Evolutionary conservation across 2,329 filamentous ascomycete genomes (phyloP).

Genomic region (Fusarium tanahbumbuense): DNA sequence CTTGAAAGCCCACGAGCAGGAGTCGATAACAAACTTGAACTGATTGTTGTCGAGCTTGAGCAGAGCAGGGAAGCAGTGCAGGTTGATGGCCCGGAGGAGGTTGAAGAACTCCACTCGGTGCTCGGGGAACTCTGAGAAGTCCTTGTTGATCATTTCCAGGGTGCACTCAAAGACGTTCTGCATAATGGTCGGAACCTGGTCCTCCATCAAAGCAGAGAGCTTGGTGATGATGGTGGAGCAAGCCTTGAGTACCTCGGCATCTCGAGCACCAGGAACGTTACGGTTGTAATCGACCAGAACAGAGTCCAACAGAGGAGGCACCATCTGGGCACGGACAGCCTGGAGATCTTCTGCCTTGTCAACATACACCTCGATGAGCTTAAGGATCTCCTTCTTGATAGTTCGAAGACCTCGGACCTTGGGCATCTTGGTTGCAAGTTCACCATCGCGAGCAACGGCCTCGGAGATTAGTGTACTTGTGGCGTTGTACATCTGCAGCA

Average conservation of each 20-base stretch:
- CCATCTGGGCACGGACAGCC: constrained; percentile 92
- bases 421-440: constrained; percentile 96
- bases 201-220: constrained; percentile 96
- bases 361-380: constrained; percentile 97
- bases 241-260: constrained; percentile 95
- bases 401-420: constrained; percentile 94
- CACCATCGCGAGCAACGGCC: constrained; percentile 85
- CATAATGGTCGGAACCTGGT: constrained; percentile 97
- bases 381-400: constrained; percentile 99
- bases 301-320: constrained; percentile 93
- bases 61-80: constrained; percentile 95
- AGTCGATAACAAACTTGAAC: constrained; percentile 99
- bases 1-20: constrained; percentile 99
- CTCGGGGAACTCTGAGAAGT: constrained; percentile 98
- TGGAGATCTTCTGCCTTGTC: constrained; percentile 97
- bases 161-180: constrained; percentile 99
- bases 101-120: constrained; percentile 99
- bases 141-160: constrained; percentile 99
- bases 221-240: constrained; percentile 98
- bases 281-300: constrained; percentile 96
- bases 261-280: constrained; percentile 94
- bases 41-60: constrained; percentile 94
- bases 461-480: constrained; percentile 97
- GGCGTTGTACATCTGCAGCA: constrained; percentile 98
- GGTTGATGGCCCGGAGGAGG: constrained; percentile 92